Conservation (phyloP, 2,329 filamentous ascomycete species). For the Xylariales sp. region DNA sequence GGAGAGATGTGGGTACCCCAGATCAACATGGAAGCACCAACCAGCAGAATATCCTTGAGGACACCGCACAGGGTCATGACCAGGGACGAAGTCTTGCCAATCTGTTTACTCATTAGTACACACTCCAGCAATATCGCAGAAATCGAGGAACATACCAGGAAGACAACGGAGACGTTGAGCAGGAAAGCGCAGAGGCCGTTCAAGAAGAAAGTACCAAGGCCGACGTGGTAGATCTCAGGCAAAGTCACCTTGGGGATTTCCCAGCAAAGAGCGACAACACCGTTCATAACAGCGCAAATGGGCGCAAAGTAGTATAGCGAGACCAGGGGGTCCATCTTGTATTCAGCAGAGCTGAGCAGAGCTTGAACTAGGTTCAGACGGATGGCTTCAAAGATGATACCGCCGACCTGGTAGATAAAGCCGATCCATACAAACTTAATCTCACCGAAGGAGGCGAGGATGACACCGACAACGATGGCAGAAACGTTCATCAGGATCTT, state of each 20-base stretch:
- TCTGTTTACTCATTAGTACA: conserved; percentile 45
- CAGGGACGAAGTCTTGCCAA: conserved; percentile 82
- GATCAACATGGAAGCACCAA: conserved; percentile 74
- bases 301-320: conserved; percentile 89
- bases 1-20: conserved; percentile 71
- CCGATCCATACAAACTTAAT: conserved; percentile 85
- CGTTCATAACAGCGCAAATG: conserved; percentile 79
- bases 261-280: conserved; percentile 65
- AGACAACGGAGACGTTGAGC: conserved; percentile 81
- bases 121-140: not conserved
- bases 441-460: conserved; percentile 92
- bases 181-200: conserved; percentile 78
- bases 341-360: conserved; percentile 75
- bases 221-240: conserved; percentile 69
- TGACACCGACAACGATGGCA: conserved; percentile 88
- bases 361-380: conserved; percentile 82
- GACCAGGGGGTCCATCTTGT: conserved; percentile 88
- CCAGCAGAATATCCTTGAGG: conserved; percentile 82
- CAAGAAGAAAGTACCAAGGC: conserved; percentile 65
- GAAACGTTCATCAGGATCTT: conserved; percentile 90
- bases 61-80: conserved; percentile 85
- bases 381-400: conserved; percentile 77
- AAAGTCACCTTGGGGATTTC: conserved; percentile 68
- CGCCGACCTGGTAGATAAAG: conserved; percentile 73
- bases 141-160: conserved; percentile 60